Evolutionary conservation across 768 basidiomycete species (phyloP).

Genomic region (Grammothele lineata): DNA sequence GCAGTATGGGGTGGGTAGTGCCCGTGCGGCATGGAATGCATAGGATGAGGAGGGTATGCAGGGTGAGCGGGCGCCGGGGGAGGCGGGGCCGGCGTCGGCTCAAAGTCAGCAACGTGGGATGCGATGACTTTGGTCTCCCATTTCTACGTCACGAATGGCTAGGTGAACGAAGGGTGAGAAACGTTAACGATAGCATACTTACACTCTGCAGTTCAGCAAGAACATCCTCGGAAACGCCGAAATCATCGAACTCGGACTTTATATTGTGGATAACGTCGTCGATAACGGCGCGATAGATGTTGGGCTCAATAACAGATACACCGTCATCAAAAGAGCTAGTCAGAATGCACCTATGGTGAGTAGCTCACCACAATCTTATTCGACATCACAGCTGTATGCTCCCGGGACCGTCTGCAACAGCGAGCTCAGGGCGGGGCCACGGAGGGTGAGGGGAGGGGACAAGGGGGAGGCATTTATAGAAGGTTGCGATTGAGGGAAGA

Average conservation of each 20-base stretch:
- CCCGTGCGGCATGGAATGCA: constrained; percentile 34
- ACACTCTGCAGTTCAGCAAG: constrained; percentile 86
- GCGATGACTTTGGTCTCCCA: constrained; percentile 94
- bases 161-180: constrained; percentile 15
- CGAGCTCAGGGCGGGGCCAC: constrained; percentile 28
- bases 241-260: constrained; percentile 95
- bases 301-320: constrained; percentile 60
- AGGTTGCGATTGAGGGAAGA: constrained; percentile 24
- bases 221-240: constrained; percentile 87
- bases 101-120: constrained; percentile 95
- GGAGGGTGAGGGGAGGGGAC: constrained; percentile 30
- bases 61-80: constrained; percentile 45
- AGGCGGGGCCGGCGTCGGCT: constrained; percentile 42
- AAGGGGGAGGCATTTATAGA: constrained; percentile 27
- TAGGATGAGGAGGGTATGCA: constrained; percentile 28
- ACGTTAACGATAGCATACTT: constrained; percentile 34
- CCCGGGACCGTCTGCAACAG: constrained; percentile 29
- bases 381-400: constrained; percentile 54
- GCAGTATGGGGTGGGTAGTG: constrained; percentile 55
- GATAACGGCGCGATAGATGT: constrained; percentile 90
- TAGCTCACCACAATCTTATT: constrained; percentile 98
- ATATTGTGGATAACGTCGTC: constrained; percentile 90
- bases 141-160: constrained; percentile 50
- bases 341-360: constrained; percentile 54
- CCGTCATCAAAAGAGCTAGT: constrained; percentile 37